Evolutionary conservation across 2,329 filamentous ascomycete species (phyloP).

Genomic region (Atkinsonella hypoxylon): DNA sequence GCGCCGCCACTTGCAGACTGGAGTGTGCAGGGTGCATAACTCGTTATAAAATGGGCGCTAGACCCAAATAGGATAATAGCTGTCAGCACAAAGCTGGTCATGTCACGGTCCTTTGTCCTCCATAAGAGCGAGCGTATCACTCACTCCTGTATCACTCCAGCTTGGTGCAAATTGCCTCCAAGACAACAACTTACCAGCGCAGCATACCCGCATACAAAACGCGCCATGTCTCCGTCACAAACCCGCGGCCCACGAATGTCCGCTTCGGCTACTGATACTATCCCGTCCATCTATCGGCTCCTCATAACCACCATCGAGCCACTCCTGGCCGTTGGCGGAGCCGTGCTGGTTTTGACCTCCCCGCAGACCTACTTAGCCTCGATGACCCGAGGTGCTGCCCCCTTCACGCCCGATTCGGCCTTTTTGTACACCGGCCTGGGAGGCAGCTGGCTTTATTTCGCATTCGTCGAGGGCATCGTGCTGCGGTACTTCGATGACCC

Average conservation of each 20-base stretch:
- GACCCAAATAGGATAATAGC: too few relatives aligned
- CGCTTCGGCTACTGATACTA: slow-evolving; percentile 9
- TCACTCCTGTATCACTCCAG: too few relatives aligned
- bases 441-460: slow-evolving; percentile 20
- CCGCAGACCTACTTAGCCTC: slow-evolving; percentile 17
- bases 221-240: slow-evolving; percentile 29
- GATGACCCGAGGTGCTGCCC: slow-evolving; percentile 16
- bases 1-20: too few relatives aligned
- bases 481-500: slow-evolving; percentile 21
- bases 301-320: slow-evolving; percentile 24
- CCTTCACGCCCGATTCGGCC: slow-evolving; percentile 11
- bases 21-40: too few relatives aligned
- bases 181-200: too few relatives aligned
- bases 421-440: slow-evolving; percentile 12
- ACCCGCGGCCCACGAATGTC: background rate
- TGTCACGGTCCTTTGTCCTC: too few relatives aligned
- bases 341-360: slow-evolving; percentile 15
- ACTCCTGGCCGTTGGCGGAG: slow-evolving; percentile 20
- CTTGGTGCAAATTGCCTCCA: too few relatives aligned
- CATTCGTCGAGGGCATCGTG: slow-evolving; percentile 24
- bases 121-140: too few relatives aligned
- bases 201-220: slow-evolving; percentile 42
- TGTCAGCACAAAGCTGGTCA: too few relatives aligned
- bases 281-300: slow-evolving; percentile 22
- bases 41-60: too few relatives aligned